Conservation (phyloP, 2,329 filamentous ascomycete genomes). For the Thielaviopsis musarum region DNA sequence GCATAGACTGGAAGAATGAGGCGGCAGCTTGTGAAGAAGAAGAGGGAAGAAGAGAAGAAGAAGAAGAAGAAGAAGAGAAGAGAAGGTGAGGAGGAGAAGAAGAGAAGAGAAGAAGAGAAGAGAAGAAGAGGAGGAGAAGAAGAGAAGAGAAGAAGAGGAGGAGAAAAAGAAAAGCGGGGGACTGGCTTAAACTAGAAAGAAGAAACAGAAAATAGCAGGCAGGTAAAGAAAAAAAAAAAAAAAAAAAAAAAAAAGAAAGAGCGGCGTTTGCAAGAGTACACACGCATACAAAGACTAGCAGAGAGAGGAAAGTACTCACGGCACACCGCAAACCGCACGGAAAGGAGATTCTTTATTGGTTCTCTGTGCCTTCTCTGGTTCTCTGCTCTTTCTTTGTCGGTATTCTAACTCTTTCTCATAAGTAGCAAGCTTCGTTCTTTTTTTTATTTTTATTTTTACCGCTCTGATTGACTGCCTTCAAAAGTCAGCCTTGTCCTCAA, state of each 20-base stretch:
- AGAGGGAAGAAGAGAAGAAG: neutral
- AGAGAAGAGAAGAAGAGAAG: neutral
- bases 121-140: neutral
- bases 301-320: neutral
- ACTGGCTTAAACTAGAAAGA: too few species aligned
- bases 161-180: neutral
- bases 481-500: neutral
- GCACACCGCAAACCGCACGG: neutral
- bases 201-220: too few species aligned
- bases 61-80: neutral
- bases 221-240: neutral
- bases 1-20: neutral
- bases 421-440: too few species aligned
- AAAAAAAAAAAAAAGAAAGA: neutral
- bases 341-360: neutral
- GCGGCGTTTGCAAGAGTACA: too few species aligned
- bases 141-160: neutral
- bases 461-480: neutral
- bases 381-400: too few species aligned
- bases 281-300: neutral
- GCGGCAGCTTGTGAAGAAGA: neutral
- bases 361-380: too few species aligned
- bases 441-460: too few species aligned
- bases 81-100: neutral
- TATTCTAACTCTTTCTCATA: too few species aligned